Evolutionary conservation across 306 rosid species (phyloP), one percentile per base, ranked within the genome.

Genomic region (Leucaena leucocephala): DNA sequence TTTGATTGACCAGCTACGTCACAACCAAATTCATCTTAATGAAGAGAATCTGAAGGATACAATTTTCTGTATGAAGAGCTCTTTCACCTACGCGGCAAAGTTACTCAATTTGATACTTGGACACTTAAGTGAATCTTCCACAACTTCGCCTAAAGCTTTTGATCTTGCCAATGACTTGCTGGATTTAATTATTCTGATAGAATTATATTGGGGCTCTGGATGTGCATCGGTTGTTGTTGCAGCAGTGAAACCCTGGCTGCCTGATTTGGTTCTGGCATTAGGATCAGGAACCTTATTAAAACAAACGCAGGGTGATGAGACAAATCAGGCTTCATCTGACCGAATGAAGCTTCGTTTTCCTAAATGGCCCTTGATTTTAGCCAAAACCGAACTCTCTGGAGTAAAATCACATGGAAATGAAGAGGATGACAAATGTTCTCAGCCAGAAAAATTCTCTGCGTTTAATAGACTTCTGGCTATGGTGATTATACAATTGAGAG

Each of bases 181-280:
- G 78, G 97, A 92, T 78, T 76, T 90, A 76, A 80, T 92, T 16
- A 81, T 86, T 83, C 80, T 81, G 16, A 75, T 83, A 79, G 98
- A 92, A 78, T 83, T 79, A 69, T 78, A 85, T 72, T 58, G 87
- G 83, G 97, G 97, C 52, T 77, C 95, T 71, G 78, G 79, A 73
- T 78, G 87, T 61, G 97, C 97, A 48, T 84, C 85, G 4, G 87
- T 89, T 69, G 77, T 92, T 76, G 90, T 88, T 65, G 78, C 93
- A 57, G 88, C 90, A 59, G 90, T 85, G 35, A 92, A 89, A 81
- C 85, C 92, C 52, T 94, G 98, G 98, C 86, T 94, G 57, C 98
- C 98, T 11, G 97, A 92, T 90, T 83, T 92, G 78, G 83, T 87
- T 74, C 81, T 94, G 87, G 94, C 94, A 8, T 76, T 94, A 82